These are phyloP conservation scores for Takakia lepidozioides DNA, from an alignment of 225 moss, liverwort and hornwort genomes.

Conservation along the genomic window DNA sequence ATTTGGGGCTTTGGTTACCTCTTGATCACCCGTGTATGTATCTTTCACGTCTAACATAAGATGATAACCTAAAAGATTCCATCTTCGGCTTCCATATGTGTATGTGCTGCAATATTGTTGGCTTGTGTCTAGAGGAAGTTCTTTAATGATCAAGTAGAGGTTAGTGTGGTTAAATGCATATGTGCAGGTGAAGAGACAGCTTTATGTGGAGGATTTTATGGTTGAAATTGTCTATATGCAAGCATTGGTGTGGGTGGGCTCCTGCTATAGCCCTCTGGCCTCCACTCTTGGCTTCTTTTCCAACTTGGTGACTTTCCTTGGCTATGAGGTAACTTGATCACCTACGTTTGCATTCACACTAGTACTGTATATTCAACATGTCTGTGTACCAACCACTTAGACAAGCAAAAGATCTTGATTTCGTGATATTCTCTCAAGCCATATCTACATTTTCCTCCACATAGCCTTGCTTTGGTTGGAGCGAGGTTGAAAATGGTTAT, in stretches of 20 bases:
- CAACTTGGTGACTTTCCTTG: slow-evolving; percentile 60
- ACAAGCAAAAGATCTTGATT: slow-evolving; percentile 1
- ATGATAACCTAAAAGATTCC: slow-evolving; percentile 1
- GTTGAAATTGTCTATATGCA: slow-evolving; percentile 80
- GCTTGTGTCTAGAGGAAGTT: too few relatives aligned
- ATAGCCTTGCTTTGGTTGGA: too few relatives aligned
- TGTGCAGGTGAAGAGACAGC: slow-evolving; percentile 48
- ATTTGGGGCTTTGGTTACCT: slow-evolving; percentile 30
- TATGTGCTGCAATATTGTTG: too few relatives aligned
- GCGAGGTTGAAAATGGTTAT: too few relatives aligned
- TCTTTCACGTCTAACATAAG: not conserved
- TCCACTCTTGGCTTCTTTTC: slow-evolving; percentile 47
- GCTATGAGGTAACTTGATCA: slow-evolving; percentile 76
- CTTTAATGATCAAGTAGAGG: too few relatives aligned
- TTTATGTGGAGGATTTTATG: slow-evolving; percentile 66
- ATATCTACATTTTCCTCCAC: too few relatives aligned
- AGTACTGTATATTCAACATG: not conserved
- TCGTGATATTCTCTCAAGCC: not conserved
- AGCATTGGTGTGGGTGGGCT: slow-evolving; percentile 74
- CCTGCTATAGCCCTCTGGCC: slow-evolving; percentile 62
- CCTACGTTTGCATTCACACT: not conserved
- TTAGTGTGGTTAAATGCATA: slow-evolving; percentile 19
- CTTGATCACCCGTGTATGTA: slow-evolving; percentile 9
- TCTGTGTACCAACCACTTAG: too few relatives aligned
- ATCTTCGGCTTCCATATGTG: too few relatives aligned